Evolutionary conservation across 2,329 filamentous ascomycete species (phyloP).

Genomic region (Drechmeria coniospora): DNA sequence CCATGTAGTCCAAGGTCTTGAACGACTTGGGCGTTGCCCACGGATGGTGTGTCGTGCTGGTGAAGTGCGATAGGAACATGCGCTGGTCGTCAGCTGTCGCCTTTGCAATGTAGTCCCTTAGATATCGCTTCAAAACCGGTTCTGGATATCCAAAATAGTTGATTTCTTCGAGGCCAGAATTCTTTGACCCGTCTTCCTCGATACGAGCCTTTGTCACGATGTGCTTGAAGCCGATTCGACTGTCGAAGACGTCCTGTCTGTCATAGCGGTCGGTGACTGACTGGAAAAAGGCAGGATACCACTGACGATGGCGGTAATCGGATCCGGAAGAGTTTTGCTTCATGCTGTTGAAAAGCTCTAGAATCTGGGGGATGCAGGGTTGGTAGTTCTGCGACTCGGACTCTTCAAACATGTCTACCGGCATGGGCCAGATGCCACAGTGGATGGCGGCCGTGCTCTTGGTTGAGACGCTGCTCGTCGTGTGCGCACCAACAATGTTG

Average conservation of each 20-base stretch:
- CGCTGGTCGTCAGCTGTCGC: constrained; percentile 13
- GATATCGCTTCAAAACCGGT: constrained; percentile 13
- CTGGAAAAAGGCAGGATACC: constrained; percentile 17
- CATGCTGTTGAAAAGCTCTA: constrained; percentile 15
- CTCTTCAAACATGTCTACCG: constrained; percentile 25
- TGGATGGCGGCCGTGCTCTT: constrained; percentile 25
- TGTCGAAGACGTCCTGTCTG: constrained; percentile 10
- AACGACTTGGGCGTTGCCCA: constrained; percentile 12
- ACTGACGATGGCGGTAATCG: constrained; percentile 11
- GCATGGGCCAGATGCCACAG: constrained; percentile 24
- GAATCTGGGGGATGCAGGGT: constrained; percentile 24
- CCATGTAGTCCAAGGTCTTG: constrained; percentile 11
- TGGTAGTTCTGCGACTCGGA: constrained; percentile 27
- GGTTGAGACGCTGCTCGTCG: constrained; percentile 24
- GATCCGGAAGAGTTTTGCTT: constrained; percentile 4
- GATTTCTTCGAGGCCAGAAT: constrained; percentile 9
- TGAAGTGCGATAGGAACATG: constrained; percentile 17
- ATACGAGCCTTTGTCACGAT: constrained; percentile 7
- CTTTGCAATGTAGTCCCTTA: constrained; percentile 13
- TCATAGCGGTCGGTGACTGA: constrained; percentile 15
- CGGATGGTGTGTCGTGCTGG: constrained; percentile 17
- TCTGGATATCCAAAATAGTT: constrained; percentile 18
- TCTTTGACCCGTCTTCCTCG: constrained; percentile 1
- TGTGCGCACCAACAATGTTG: constrained; percentile 22
- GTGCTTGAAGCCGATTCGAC: constrained; percentile 8